Evolutionary conservation across 495 filamentous ascomycete genomes (phyloP).

Genomic region (Lepidopterella palustris): DNA sequence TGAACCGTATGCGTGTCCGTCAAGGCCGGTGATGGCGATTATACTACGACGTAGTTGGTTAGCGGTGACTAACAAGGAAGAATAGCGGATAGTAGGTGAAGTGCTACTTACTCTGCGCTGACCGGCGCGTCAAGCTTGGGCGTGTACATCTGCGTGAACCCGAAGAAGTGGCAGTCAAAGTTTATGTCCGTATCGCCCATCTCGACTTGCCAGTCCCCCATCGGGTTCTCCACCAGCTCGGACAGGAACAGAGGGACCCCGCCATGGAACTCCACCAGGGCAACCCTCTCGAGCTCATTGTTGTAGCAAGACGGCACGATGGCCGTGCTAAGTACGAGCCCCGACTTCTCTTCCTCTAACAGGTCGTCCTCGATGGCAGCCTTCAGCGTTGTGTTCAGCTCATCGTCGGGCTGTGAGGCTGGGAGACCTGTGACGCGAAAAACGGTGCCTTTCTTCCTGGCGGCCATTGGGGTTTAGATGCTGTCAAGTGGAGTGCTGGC

Average conservation of each 20-base stretch:
- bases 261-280: no score
- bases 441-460: constrained; percentile 8
- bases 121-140: not conserved
- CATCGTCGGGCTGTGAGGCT: constrained; percentile 13
- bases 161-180: constrained; percentile 21
- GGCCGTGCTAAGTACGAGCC: not conserved
- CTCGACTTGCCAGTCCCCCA: constrained; percentile 8
- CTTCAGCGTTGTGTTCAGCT: constrained; percentile 2
- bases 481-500: no score
- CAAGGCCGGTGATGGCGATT: constrained; percentile 11
- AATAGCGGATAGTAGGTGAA: not conserved
- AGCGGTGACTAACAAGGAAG: not conserved
- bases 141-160: constrained; percentile 21
- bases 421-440: constrained; percentile 14
- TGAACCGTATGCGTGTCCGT: constrained; percentile 11
- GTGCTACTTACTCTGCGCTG: constrained; percentile 11
- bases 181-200: constrained; percentile 13
- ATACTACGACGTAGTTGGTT: not conserved
- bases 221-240: constrained; percentile 1
- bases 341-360: not conserved
- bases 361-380: constrained; percentile 8
- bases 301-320: constrained; percentile 5
- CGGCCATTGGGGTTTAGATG: no score
- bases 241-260: constrained; percentile 9
- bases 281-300: no score